These are phyloP conservation scores for Fusarium tupiense DNA, from an alignment of 2,329 filamentous ascomycete species.

Conservation along the genomic window DNA sequence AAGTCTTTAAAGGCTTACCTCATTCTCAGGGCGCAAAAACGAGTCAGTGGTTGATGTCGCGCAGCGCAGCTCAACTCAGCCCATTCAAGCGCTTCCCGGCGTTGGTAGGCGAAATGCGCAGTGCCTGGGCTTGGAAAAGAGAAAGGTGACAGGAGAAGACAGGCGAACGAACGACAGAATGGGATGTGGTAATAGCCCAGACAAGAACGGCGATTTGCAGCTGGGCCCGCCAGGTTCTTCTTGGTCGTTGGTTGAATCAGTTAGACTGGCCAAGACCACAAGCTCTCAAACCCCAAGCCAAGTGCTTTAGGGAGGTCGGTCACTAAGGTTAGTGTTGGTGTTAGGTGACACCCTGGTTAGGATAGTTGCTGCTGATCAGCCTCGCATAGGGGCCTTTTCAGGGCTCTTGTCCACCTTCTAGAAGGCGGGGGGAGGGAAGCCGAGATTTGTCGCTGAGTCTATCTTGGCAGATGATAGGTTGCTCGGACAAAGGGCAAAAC, in stretches of 20 bases:
- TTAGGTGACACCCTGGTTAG: constrained; percentile 40
- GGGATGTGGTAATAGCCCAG: constrained; percentile 14
- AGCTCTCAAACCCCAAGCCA: constrained; percentile 12
- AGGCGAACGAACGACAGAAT: constrained; percentile 12
- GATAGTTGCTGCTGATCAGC: constrained; percentile 42
- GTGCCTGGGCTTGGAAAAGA: constrained; percentile 11
- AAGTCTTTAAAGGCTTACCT: constrained; percentile 17
- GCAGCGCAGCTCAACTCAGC: constrained; percentile 1
- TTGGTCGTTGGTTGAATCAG: constrained; percentile 3
- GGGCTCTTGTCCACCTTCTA: constrained; percentile 37
- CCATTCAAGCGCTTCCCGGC: constrained; percentile 21
- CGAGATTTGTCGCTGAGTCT: constrained; percentile 26
- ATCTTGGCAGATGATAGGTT: constrained; percentile 24
- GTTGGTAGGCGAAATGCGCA: constrained; percentile 22
- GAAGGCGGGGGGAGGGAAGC: constrained; percentile 37
- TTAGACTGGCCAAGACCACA: background rate
- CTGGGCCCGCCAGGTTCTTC: constrained; percentile 10
- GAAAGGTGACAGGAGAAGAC: constrained; percentile 7
- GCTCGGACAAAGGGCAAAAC: constrained; percentile 21
- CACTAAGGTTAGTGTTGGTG: constrained; percentile 30
- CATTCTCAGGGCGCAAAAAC: constrained; percentile 29
- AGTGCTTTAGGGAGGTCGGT: constrained; percentile 12
- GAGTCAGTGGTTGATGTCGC: constrained; percentile 17
- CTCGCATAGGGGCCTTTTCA: constrained; percentile 42
- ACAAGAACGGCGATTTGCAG: constrained; percentile 30